Evolutionary conservation across 495 filamentous ascomycete species (phyloP).

Genomic region (Cercophora samala): DNA sequence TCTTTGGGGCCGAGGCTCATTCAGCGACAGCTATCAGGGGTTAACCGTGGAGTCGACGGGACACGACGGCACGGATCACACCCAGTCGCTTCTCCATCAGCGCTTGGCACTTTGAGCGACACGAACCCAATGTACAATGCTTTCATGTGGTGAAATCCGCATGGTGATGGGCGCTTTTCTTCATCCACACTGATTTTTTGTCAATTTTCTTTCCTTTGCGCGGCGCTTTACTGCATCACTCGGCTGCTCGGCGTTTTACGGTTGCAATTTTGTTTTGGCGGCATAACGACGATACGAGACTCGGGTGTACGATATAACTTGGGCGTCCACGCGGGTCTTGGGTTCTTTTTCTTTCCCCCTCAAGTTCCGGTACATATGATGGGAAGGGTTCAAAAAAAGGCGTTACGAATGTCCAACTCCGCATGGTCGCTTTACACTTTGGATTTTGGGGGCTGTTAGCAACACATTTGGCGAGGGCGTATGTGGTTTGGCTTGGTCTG

Average conservation of each 20-base stretch:
- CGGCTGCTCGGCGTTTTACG: slow-evolving; percentile 22
- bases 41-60: neutral
- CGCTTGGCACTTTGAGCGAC: neutral
- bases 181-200: slow-evolving; percentile 6
- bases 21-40: slow-evolving; percentile 38
- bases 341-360: neutral
- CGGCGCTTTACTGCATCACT: slow-evolving; percentile 16
- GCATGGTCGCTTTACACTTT: neutral
- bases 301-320: neutral
- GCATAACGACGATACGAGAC: neutral
- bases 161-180: neutral
- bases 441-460: neutral
- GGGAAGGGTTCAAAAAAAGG: slow-evolving; percentile 2
- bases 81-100: neutral
- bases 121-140: slow-evolving; percentile 12
- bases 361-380: slow-evolving; percentile 5
- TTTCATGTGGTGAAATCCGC: neutral
- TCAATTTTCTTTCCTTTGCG: slow-evolving; percentile 7
- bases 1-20: slow-evolving; percentile 39
- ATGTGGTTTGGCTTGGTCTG: slow-evolving; percentile 1
- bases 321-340: neutral
- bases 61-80: neutral
- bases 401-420: neutral
- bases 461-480: neutral
- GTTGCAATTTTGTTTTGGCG: neutral